Conservation (phyloP, 306 rosid species). For the Cicer cuneatum region DNA sequence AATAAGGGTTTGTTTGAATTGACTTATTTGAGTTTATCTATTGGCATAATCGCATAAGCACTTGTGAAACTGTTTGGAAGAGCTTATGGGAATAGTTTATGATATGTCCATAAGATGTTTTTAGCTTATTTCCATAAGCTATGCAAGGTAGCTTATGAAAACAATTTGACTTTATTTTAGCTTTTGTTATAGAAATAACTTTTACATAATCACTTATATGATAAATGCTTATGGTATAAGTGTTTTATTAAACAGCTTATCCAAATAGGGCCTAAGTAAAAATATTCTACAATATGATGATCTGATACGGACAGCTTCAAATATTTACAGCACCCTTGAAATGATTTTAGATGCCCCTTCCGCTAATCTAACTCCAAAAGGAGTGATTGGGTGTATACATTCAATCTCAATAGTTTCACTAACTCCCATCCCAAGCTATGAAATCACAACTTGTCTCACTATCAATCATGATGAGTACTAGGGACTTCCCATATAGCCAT, state of each 20-base stretch:
- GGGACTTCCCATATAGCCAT: constrained; percentile 3
- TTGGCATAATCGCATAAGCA: too few species aligned
- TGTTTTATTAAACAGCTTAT: not conserved
- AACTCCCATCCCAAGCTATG: constrained; percentile 8
- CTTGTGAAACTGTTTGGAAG: too few species aligned
- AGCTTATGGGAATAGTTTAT: too few species aligned
- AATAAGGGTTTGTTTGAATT: not conserved
- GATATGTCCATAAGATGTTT: too few species aligned
- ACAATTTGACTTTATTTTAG: not conserved
- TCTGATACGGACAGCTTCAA: not conserved
- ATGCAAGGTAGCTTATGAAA: not conserved
- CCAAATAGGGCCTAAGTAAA: not conserved
- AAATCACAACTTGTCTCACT: not conserved
- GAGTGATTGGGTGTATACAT: constrained; percentile 2
- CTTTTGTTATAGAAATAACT: not conserved
- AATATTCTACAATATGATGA: not conserved
- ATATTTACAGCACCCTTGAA: not conserved
- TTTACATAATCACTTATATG: not conserved
- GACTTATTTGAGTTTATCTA: not conserved
- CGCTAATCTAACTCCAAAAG: constrained; percentile 24
- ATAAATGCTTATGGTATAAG: not conserved
- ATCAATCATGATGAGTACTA: not conserved
- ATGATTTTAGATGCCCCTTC: not conserved
- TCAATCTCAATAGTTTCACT: not conserved
- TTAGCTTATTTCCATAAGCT: too few species aligned